A percentile compares a stretch with the other conserved stretches of the same genome.
Conservation (phyloP, 164 flowering plant species). For the Echeveria elegans region DNA sequence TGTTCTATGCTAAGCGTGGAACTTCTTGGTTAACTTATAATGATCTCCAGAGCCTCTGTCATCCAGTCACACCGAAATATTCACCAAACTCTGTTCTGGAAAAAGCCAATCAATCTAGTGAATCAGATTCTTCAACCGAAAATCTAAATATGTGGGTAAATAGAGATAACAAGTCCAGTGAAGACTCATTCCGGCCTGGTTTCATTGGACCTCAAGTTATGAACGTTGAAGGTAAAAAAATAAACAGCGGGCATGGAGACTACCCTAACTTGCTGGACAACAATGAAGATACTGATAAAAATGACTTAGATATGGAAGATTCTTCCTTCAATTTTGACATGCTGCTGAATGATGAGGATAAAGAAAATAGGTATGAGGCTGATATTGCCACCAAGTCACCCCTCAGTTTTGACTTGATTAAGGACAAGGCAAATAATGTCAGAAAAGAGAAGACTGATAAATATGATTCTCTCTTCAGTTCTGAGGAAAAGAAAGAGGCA, state of each 20-base stretch:
- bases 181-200: slow-evolving; percentile 6
- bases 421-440: background rate
- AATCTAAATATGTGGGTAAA: slow-evolving; percentile 8
- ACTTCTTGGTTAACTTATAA: slow-evolving; percentile 61
- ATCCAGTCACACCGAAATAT: slow-evolving; percentile 12
- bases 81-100: slow-evolving; percentile 72
- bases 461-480: background rate
- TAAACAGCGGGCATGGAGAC: background rate
- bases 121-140: slow-evolving; percentile 11
- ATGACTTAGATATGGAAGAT: background rate
- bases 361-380: background rate
- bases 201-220: slow-evolving; percentile 2
- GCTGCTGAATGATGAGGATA: background rate
- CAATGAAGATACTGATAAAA: background rate
- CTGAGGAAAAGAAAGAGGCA: background rate
- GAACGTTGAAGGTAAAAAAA: background rate
- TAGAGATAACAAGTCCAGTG: slow-evolving; percentile 10
- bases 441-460: background rate
- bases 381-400: slow-evolving; percentile 2
- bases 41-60: slow-evolving; percentile 23
- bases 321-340: background rate
- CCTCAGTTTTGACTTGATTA: background rate
- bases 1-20: slow-evolving; percentile 69
- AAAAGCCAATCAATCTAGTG: slow-evolving; percentile 14
- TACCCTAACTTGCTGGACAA: background rate